These are phyloP conservation scores for Fragosphaeria purpurea DNA, from an alignment of 2,329 filamentous ascomycete species.

Conservation along the genomic window DNA sequence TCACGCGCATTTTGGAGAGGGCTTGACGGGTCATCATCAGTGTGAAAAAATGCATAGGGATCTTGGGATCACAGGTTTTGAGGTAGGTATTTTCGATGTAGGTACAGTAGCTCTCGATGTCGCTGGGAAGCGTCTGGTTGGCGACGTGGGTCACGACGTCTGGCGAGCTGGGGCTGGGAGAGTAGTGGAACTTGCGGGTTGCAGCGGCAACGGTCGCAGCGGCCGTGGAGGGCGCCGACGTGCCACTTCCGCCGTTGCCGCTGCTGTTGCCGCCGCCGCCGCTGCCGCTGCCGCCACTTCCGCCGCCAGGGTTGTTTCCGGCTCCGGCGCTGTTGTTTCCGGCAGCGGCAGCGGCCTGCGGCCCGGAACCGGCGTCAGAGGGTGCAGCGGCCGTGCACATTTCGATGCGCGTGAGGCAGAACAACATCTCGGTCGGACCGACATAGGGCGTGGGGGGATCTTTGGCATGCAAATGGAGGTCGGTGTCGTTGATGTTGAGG, in stretches of 20 bases:
- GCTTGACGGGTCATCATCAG: constrained; percentile 45
- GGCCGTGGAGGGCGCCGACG: constrained; percentile 18
- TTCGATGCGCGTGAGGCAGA: constrained; percentile 46
- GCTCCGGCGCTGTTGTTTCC: background rate
- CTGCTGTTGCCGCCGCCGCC: constrained; percentile 6
- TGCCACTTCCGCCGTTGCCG: constrained; percentile 2
- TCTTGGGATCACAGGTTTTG: constrained; percentile 45
- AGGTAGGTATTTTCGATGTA: constrained; percentile 49
- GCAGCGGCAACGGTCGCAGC: constrained; percentile 12
- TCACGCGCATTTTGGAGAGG: constrained; percentile 47
- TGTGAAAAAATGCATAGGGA: constrained; percentile 50
- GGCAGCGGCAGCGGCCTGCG: constrained; percentile 9
- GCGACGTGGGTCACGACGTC: constrained; percentile 37
- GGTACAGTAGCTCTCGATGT: constrained; percentile 42
- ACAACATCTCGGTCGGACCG: constrained; percentile 51
- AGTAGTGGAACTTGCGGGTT: constrained; percentile 21
- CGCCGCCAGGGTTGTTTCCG: constrained; percentile 34
- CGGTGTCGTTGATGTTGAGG: constrained; percentile 52
- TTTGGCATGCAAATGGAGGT: constrained; percentile 47
- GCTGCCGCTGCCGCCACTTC: constrained; percentile 23
- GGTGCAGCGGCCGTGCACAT: constrained; percentile 41
- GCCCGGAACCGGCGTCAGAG: constrained; percentile 25
- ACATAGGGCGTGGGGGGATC: constrained; percentile 37
- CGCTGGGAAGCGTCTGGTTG: constrained; percentile 39
- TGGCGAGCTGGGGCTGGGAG: constrained; percentile 28